Evolutionary conservation across 208 protist genomes (phyloP).

Genomic region (Kentomonas sorsogonicus): DNA sequence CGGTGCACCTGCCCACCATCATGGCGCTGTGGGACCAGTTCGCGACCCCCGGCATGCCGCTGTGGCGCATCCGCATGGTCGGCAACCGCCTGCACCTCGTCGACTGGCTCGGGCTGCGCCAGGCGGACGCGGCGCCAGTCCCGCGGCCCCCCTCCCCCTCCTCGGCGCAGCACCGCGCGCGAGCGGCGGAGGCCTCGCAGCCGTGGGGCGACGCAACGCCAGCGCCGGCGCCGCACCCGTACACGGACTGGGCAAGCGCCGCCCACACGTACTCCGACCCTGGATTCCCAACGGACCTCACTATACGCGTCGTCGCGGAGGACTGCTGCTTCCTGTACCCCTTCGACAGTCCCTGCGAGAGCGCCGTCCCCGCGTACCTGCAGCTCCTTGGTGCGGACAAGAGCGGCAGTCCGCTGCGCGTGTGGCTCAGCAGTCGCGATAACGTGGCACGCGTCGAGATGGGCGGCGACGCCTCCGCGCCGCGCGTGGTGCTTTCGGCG

Average conservation of each 20-base stretch:
- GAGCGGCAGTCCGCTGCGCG: too few relatives aligned
- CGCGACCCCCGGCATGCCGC: slow-evolving; percentile 34
- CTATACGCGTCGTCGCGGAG: too few relatives aligned
- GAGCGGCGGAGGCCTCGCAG: slow-evolving; percentile 8
- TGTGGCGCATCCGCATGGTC: slow-evolving; percentile 40
- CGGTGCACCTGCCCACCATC: slow-evolving; percentile 56
- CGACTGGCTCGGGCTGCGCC: slow-evolving; percentile 16
- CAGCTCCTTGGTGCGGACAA: too few relatives aligned
- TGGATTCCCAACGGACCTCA: too few relatives aligned
- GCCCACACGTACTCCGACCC: too few relatives aligned
- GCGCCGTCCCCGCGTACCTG: too few relatives aligned
- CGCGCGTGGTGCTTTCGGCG: slow-evolving; percentile 1
- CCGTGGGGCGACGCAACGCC: slow-evolving; percentile 6
- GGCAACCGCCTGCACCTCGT: slow-evolving; percentile 44
- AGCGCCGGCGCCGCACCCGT: too few relatives aligned
- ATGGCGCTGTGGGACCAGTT: slow-evolving; percentile 51
- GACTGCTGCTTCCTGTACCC: too few relatives aligned
- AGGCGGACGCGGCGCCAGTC: background rate
- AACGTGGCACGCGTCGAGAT: slow-evolving; percentile 19
- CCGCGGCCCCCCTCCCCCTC: slow-evolving; percentile 11
- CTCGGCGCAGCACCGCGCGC: slow-evolving; percentile 17
- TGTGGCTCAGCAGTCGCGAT: too few relatives aligned
- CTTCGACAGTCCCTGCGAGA: too few relatives aligned
- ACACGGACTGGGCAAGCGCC: too few relatives aligned
- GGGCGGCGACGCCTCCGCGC: slow-evolving; percentile 18